phyloP scores from a whole-genome alignment of 305 asterid species.

The Solanum hybrid region DNA sequence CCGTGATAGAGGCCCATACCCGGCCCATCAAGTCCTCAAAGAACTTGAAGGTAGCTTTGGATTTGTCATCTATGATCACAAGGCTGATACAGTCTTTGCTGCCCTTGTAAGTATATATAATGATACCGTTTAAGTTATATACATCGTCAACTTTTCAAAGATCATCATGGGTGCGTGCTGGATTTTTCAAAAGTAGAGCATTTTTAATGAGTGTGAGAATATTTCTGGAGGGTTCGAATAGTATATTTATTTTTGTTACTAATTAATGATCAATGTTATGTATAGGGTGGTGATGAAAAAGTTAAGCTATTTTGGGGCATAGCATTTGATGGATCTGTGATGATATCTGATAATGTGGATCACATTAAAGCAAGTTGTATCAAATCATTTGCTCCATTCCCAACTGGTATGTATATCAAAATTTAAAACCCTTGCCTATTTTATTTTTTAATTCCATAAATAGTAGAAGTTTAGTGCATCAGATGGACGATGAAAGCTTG shows the following conservation, averaged over 20 bases:
- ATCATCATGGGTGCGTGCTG: neutral
- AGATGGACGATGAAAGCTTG: neutral
- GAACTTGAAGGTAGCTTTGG: constrained; percentile 89
- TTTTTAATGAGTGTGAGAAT: neutral
- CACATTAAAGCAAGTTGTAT: constrained; percentile 63
- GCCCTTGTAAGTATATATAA: constrained; percentile 25
- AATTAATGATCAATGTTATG: neutral
- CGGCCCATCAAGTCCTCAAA: constrained; percentile 78
- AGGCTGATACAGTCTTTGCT: constrained; percentile 54
- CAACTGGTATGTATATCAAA: constrained; percentile 39
- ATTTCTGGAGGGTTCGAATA: neutral
- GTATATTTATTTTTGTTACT: neutral
- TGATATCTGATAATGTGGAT: constrained; percentile 66
- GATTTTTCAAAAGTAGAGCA: neutral
- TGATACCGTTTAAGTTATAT: neutral
- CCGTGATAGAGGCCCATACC: constrained; percentile 81
- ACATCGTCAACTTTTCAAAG: neutral
- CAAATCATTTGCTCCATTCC: constrained; percentile 85
- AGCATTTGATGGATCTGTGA: constrained; percentile 64
- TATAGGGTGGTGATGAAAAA: constrained; percentile 62
- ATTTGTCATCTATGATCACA: constrained; percentile 82
- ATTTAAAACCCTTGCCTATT: neutral
- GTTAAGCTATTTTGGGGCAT: constrained; percentile 83
- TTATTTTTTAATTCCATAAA: neutral
- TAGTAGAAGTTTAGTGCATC: neutral